Evolutionary conservation across 495 filamentous ascomycete species (phyloP), one percentile per base, ranked within the genome.

Genomic region (Chaetomidium leptoderma): DNA sequence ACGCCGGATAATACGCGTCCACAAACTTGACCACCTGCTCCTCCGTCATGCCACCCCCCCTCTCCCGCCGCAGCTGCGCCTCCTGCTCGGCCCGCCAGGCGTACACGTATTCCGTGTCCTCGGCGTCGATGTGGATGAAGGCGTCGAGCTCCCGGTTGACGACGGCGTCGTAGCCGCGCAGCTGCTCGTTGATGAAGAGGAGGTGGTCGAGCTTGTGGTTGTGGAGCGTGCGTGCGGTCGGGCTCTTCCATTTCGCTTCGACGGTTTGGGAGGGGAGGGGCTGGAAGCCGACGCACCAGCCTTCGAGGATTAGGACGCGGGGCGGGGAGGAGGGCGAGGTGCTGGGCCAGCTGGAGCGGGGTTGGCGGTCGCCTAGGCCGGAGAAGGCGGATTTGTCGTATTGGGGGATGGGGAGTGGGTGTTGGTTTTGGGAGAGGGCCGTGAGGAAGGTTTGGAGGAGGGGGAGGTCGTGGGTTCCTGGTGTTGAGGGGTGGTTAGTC

Each of bases 281-380:
- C 16, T 86, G 81, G 73, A 97, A 97, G 2, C 91, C 92, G 32
- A 96, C 86, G 71, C 88, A 83, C 92, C 92, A 97, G 16, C 92
- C 92, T 67, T 97, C 92, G 55, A 97, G 85, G 43, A 97, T 82
- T 2, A 97, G 77, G 21, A 88, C 79, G 55, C 84, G 76, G 26
- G 89, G 72, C 19, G 56, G 55, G 29, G 1, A 2, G 39, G 40
- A 26, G 13, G 60, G 17, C 0, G 37, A 17, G 36, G 70, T 74
- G 73, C 57, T 50, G 76, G 71, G 2, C 71, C 78, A 10, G 79
- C 78, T 16, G 57, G 64, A 71, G 35, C 75, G 68, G 0, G 84
- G 81, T 3, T 81, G 71, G 17, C 91, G 86, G 72, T 96, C 92
- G 8, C 93, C 93, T 49, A 85, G 77, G 10, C 92, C 92, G 29